Evolutionary conservation across 2,329 filamentous ascomycete genomes (phyloP).

Genomic region (Cladophialophora psammophila): DNA sequence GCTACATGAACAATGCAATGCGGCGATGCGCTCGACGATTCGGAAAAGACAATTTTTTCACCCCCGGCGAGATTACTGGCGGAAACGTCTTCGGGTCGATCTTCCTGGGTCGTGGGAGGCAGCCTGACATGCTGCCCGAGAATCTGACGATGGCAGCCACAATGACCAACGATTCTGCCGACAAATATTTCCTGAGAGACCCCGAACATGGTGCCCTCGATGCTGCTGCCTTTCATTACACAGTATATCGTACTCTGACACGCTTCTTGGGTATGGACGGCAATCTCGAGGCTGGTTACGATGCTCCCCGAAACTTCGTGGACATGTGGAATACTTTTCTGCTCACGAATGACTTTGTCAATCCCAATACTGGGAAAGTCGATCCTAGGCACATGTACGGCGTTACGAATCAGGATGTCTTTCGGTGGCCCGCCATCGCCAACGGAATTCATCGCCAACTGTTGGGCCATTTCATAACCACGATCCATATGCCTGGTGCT

Average conservation of each 20-base stretch:
- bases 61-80: constrained; percentile 69
- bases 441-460: constrained; percentile 66
- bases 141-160: constrained; percentile 59
- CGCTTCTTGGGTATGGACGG: constrained; percentile 68
- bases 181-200: constrained; percentile 61
- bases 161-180: constrained; percentile 53
- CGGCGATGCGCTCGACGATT: constrained; percentile 63
- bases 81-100: constrained; percentile 68
- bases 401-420: constrained; percentile 70
- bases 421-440: constrained; percentile 67
- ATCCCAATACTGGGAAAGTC: constrained; percentile 66
- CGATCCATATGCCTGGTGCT: constrained; percentile 67
- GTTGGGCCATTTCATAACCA: constrained; percentile 65
- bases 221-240: constrained; percentile 69
- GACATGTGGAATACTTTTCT: constrained; percentile 65
- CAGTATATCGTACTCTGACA: constrained; percentile 68
- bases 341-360: constrained; percentile 66
- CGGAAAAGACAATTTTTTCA: constrained; percentile 69
- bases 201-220: constrained; percentile 60
- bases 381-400: constrained; percentile 72
- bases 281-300: constrained; percentile 61
- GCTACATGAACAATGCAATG: constrained; percentile 64
- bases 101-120: constrained; percentile 68
- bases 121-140: constrained; percentile 60
- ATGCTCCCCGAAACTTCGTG: constrained; percentile 63